These are phyloP conservation scores for Sphaceloma murrayae DNA, from an alignment of 2,329 filamentous ascomycete species.

Conservation along the genomic window DNA sequence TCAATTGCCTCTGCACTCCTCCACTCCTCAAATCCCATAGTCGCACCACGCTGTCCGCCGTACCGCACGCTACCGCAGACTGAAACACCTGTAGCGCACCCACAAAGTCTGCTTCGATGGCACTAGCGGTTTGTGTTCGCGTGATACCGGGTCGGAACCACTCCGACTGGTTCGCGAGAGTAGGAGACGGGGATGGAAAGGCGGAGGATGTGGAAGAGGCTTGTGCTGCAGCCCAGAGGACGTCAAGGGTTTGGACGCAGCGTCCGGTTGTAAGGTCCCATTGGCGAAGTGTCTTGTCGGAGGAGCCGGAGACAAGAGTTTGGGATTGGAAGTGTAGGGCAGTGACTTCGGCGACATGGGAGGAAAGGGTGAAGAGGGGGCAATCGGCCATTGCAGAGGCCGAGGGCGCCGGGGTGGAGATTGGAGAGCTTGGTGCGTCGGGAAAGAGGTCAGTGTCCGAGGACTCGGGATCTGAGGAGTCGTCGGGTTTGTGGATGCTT, in stretches of 20 bases:
- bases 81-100: slow-evolving; percentile 94
- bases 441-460: slow-evolving; percentile 25
- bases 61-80: slow-evolving; percentile 88
- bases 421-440: slow-evolving; percentile 21
- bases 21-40: slow-evolving; percentile 95
- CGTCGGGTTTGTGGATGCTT: slow-evolving; percentile 28
- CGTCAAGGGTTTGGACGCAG: slow-evolving; percentile 92
- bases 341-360: slow-evolving; percentile 90
- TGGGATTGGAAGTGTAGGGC: slow-evolving; percentile 84
- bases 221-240: slow-evolving; percentile 95
- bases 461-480: slow-evolving; percentile 39
- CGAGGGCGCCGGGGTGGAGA: slow-evolving; percentile 29
- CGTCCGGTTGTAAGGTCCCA: slow-evolving; percentile 98
- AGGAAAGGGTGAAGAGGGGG: slow-evolving; percentile 74
- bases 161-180: slow-evolving; percentile 20
- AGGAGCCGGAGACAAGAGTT: slow-evolving; percentile 85
- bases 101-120: slow-evolving; percentile 76
- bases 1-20: slow-evolving; percentile 90
- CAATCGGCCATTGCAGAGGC: slow-evolving; percentile 80
- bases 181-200: slow-evolving; percentile 1
- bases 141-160: slow-evolving; percentile 62
- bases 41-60: slow-evolving; percentile 92
- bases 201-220: slow-evolving; percentile 53
- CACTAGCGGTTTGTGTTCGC: slow-evolving; percentile 43
- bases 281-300: slow-evolving; percentile 93